Evolutionary conservation across 371 early-diverging fungal genomes (phyloP).

Genomic region (Apophysomyces elegans): DNA sequence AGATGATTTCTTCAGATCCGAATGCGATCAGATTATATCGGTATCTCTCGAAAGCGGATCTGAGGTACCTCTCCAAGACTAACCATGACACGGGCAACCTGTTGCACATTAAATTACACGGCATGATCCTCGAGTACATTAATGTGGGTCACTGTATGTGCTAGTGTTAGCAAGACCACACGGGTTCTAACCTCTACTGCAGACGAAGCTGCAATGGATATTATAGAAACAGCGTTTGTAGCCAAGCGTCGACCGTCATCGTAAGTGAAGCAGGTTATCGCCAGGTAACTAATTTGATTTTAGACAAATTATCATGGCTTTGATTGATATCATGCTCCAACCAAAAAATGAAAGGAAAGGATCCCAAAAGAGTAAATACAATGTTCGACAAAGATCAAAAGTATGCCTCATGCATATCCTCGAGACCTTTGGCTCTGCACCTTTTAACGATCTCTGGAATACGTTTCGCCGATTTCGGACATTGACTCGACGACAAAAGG

Average conservation of each 20-base stretch:
- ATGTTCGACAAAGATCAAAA: conserved; percentile 14
- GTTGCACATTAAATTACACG: conserved; percentile 13
- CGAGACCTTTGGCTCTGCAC: conserved; percentile 19
- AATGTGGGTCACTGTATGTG: conserved; percentile 21
- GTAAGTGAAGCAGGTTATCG: conserved; percentile 14
- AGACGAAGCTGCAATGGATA: conserved; percentile 29
- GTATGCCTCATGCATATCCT: conserved; percentile 15
- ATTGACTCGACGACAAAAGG: neutral
- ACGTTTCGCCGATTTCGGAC: conserved; percentile 13
- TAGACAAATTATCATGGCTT: conserved; percentile 10
- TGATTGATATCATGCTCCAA: conserved; percentile 23
- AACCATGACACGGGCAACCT: no score
- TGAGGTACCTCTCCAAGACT: neutral
- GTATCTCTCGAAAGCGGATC: conserved; percentile 18
- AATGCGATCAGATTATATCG: conserved; percentile 19
- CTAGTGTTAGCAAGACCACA: no score
- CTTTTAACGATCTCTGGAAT: conserved; percentile 16
- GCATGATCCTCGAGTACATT: conserved; percentile 22
- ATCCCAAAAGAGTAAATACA: conserved; percentile 6
- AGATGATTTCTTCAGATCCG: conserved; percentile 13
- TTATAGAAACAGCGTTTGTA: conserved; percentile 13
- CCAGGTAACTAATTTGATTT: neutral
- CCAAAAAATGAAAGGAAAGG: neutral
- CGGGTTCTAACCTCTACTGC: neutral
- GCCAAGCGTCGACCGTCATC: conserved; percentile 17